Evolutionary conservation across 208 protist species (phyloP).

Genomic region (Leishmania tropica): DNA sequence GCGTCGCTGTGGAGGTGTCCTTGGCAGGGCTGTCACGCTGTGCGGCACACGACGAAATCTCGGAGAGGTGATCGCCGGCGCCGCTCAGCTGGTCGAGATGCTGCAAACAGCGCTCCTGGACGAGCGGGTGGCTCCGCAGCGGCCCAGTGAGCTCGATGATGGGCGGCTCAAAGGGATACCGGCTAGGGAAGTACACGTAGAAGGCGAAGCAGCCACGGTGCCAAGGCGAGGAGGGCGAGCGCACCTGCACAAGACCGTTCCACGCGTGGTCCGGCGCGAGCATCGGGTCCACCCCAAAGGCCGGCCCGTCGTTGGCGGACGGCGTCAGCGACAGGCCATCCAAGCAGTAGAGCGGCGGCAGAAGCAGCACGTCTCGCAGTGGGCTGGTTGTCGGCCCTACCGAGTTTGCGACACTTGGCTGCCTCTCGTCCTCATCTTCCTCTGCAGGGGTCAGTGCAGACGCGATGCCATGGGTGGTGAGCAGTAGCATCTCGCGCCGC

Average conservation of each 20-base stretch:
- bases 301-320: background rate
- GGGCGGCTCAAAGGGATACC: constrained; percentile 72
- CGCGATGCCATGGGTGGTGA: constrained; percentile 9
- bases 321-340: constrained; percentile 3
- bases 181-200: constrained; percentile 50
- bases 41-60: background rate
- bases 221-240: constrained; percentile 56
- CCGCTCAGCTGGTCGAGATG: constrained; percentile 5
- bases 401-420: background rate
- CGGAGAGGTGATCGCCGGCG: background rate
- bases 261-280: constrained; percentile 28
- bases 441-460: background rate
- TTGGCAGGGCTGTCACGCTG: background rate
- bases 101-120: constrained; percentile 31
- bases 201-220: constrained; percentile 68
- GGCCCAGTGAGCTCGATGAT: constrained; percentile 43
- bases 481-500: constrained; percentile 47
- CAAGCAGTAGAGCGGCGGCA: constrained; percentile 25
- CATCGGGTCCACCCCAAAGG: constrained; percentile 19
- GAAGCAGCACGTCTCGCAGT: constrained; percentile 19
- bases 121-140: constrained; percentile 65
- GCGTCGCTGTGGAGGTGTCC: background rate
- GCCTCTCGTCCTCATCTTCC: background rate
- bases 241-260: constrained; percentile 57
- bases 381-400: background rate